phyloP scores from a whole-genome alignment of 2,329 filamentous ascomycete genomes.

The Arthrobotrys iridis region DNA sequence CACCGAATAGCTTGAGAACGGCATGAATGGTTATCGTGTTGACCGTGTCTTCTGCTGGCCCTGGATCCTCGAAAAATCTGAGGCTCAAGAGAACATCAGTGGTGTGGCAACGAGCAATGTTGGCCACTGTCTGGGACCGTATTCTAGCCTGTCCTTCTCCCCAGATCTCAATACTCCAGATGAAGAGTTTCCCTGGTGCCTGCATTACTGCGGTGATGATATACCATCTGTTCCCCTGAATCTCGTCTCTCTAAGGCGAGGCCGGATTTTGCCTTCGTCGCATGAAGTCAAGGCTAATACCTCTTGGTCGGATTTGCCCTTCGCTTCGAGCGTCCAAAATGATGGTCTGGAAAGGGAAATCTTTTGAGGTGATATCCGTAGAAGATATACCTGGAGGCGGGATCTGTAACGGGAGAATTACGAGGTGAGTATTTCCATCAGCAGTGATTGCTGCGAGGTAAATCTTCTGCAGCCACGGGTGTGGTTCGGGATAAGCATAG shows the following conservation, averaged over 20 bases:
- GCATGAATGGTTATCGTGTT: constrained; percentile 19
- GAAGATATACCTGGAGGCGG: constrained; percentile 35
- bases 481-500: background rate
- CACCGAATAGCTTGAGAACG: constrained; percentile 10
- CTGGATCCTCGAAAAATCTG: background rate
- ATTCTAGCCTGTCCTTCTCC: background rate
- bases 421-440: constrained; percentile 3
- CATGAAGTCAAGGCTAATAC: constrained; percentile 33
- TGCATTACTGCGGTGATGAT: constrained; percentile 27
- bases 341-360: constrained; percentile 26
- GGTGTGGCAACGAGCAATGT: constrained; percentile 3
- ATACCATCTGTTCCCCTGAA: constrained; percentile 14
- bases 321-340: background rate
- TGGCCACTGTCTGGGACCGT: background rate
- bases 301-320: constrained; percentile 10
- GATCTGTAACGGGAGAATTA: constrained; percentile 24
- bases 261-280: background rate
- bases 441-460: constrained; percentile 30
- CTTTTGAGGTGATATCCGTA: background rate
- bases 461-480: constrained; percentile 17
- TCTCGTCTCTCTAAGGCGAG: constrained; percentile 31
- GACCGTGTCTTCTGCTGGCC: background rate
- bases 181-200: constrained; percentile 11
- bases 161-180: constrained; percentile 20
- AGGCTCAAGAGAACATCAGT: constrained; percentile 18